Base-by-base conservation (phyloP, 805 yeast genomes). In the Myxozyma monticola region DNA sequence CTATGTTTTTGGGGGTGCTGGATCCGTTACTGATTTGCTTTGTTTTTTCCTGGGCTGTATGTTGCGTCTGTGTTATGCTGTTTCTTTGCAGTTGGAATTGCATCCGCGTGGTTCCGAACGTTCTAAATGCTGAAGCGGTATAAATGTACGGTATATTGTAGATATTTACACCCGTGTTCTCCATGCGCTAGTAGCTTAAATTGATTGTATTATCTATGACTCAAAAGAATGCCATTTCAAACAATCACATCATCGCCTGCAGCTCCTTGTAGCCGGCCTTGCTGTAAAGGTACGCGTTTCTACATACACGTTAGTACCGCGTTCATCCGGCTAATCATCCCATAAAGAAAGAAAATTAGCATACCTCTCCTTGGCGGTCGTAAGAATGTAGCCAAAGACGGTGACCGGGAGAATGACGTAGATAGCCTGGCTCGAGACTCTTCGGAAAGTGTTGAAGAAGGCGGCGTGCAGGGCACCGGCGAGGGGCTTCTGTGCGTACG, bases 211-310 rank as follows among this genome's bases (percentile, higher is more conserved):
- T n/a, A n/a, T n/a, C n/a, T n/a, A n/a, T n/a, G n/a, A n/a, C n/a
- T n/a, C n/a, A n/a, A n/a, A n/a, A n/a, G n/a, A n/a, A n/a, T n/a
- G n/a, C n/a, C n/a, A n/a, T n/a, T n/a, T n/a, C n/a, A n/a, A n/a
- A n/a, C 31, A 2, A 24, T 53, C 62, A 62, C 46, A 36, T 12
- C 42, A 61, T 35, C 71, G 80, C 82, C 71, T 79, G 91, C 68
- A 91, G 80, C 69, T 91, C 96, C 77, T 85, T 91, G 77, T 90
- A 88, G 71, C 99, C 99, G 60, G 87, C 98, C 79, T 91, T 91
- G 73, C 97, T 89, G 80, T 91, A 91, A 71, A 91, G 79, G 81
- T 76, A 90, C 70, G 83, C 91, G 74, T 91, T 72, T 24, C 57
- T 51, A 31, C 8, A 37, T 8, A 14, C 6, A 29, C 14, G 9